Evolutionary conservation across 148 eudicot species (phyloP).

Genomic region (Rhododendron kiyosumense): DNA sequence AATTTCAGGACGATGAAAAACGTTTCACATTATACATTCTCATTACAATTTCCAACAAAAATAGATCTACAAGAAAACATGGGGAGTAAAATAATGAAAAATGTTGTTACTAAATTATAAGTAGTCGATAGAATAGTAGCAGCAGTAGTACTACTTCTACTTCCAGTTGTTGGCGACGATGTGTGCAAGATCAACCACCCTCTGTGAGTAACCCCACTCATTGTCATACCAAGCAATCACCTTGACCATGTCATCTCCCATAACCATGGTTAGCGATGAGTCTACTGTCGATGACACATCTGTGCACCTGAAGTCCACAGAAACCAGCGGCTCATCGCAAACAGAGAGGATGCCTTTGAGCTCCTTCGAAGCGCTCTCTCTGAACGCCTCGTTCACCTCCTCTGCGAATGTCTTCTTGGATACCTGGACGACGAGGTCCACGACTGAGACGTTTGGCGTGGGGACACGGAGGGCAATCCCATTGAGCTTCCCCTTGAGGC

Average conservation of each 20-base stretch:
- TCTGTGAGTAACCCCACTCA: slow-evolving; percentile 97
- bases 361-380: slow-evolving; percentile 77
- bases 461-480: slow-evolving; percentile 99
- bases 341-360: slow-evolving; percentile 83
- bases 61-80: slow-evolving; percentile 13
- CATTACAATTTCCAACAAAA: slow-evolving; percentile 13
- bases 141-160: slow-evolving; percentile 9
- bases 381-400: slow-evolving; percentile 93
- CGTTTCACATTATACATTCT: slow-evolving; percentile 2
- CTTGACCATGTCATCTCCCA: slow-evolving; percentile 99
- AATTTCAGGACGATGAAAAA: neutral
- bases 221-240: slow-evolving; percentile 99
- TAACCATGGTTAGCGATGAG: slow-evolving; percentile 93
- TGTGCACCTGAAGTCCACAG: slow-evolving; percentile 84
- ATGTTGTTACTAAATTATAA: neutral
- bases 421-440: slow-evolving; percentile 93
- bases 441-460: slow-evolving; percentile 94
- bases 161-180: slow-evolving; percentile 88
- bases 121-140: neutral
- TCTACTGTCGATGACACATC: slow-evolving; percentile 93
- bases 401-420: slow-evolving; percentile 91
- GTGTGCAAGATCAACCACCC: slow-evolving; percentile 93
- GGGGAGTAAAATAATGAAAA: neutral
- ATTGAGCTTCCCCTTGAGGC: slow-evolving; percentile 86
- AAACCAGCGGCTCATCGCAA: slow-evolving; percentile 93